A percentile compares a stretch with the other conserved stretches of the same genome.
phyloP scores from a whole-genome alignment of 176 grass and related monocot genomes.

The Avena sativa region DNA sequence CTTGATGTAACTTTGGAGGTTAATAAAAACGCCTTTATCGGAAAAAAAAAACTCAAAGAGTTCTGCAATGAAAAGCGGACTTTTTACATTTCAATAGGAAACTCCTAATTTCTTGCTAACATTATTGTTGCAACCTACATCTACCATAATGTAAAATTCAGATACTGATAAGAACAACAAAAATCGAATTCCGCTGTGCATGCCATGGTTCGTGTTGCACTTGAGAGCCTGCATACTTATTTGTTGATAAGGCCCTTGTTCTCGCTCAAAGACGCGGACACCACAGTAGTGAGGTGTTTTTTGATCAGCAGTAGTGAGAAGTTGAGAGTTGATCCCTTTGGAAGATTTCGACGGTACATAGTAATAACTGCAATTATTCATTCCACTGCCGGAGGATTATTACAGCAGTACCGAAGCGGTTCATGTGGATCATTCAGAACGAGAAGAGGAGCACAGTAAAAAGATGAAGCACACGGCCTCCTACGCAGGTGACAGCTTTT shows the following conservation, averaged over 20 bases:
- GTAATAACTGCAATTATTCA: not conserved
- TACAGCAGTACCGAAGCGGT: not conserved
- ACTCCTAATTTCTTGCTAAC: not conserved
- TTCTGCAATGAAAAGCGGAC: too few species aligned
- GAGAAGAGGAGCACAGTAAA: too few species aligned
- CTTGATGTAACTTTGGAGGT: too few species aligned
- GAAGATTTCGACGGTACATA: not conserved
- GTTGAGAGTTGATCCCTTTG: not conserved
- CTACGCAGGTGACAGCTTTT: too few species aligned
- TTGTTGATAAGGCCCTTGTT: not conserved
- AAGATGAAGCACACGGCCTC: too few species aligned
- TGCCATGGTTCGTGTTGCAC: not conserved
- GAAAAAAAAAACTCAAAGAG: too few species aligned
- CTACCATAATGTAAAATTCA: not conserved
- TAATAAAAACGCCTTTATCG: too few species aligned
- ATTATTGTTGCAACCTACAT: not conserved
- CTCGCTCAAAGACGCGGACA: not conserved
- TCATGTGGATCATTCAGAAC: too few species aligned
- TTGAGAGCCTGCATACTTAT: not conserved
- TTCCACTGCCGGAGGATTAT: not conserved
- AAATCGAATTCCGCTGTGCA: not conserved
- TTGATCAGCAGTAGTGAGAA: not conserved
- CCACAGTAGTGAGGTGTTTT: too few species aligned
- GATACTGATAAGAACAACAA: not conserved
- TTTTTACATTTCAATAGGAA: too few species aligned